Percentiles rank a stretch among this genome's conserved stretches.
Conservation (phyloP, 2,329 filamentous ascomycete species). For the Stenocarpella maydis region DNA sequence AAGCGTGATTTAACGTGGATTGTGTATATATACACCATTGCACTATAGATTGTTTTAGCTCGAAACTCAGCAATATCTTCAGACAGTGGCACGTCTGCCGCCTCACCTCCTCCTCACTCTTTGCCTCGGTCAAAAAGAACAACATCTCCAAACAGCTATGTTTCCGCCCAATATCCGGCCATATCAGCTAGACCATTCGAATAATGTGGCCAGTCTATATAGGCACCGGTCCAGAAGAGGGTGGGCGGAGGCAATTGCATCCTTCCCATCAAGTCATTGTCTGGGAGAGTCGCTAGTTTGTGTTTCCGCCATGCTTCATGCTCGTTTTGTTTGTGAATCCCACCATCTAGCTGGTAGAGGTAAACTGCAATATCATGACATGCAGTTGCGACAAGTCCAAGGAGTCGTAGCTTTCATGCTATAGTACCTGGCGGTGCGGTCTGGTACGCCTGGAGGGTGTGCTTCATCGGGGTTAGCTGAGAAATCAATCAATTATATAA, state of each 20-base stretch:
- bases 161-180: constrained; percentile 6
- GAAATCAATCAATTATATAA: neutral
- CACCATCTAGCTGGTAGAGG: neutral
- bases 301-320: neutral
- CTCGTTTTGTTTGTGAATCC: constrained; percentile 4
- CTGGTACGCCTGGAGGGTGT: neutral
- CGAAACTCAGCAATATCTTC: neutral
- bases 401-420: constrained; percentile 4
- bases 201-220: neutral
- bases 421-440: neutral
- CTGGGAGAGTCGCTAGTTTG: neutral
- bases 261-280: neutral
- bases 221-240: neutral
- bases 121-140: constrained; percentile 11
- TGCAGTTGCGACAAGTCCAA: neutral
- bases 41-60: neutral
- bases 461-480: neutral
- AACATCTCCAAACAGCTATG: constrained; percentile 2
- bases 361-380: constrained; percentile 10
- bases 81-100: neutral
- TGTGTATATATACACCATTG: constrained; percentile 17
- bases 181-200: constrained; percentile 9
- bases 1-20: neutral
- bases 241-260: neutral
- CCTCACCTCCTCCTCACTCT: constrained; percentile 4